Base-by-base conservation (phyloP, 805 yeast species). In the Kodamaea sagamina region DNA sequence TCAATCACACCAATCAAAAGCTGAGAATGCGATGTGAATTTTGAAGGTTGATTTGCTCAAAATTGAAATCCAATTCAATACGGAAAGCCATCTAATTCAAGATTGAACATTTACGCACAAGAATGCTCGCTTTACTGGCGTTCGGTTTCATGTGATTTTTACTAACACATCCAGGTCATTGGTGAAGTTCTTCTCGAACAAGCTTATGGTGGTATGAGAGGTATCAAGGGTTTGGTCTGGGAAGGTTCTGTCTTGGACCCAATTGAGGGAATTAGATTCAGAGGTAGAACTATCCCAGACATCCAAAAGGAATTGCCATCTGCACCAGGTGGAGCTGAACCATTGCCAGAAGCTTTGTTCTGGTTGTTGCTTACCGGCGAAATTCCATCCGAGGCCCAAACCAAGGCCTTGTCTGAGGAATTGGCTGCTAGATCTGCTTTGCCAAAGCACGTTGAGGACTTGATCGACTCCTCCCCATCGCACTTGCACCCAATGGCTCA, bases 401-500 rank as follows among this genome's bases (percentile, higher is more conserved):
- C 80, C 51, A 67, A 72, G 49, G 74, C 69, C 35, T 70, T 85
- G 47, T 72, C 80, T 31, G 72, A 67, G 51, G 86, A 81, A 54
- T 71, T 85, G 50, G 89, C 86, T 41, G 75, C 77, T 19, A 77
- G 82, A 59, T 80, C 82, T 34, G 75, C 74, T 40, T 68, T 85
- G 51, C 93, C 93, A 47, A 76, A 71, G 51, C 79, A 81, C 62
- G 79, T 82, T 35, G 74, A 67, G 57, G 79, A 75, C 54, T 65
- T 82, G 42, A 67, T 85, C 49, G 84, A 81, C 68, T 64, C 74
- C 39, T 73, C 84, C 47, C 93, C 93, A 43, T 61, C 75, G 31
- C 74, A 79, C 52, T 71, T 85, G 61, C 93, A 85, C 65, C 93
- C 93, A 59, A 85, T 85, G 93, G 84, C 92, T 22, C 93, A 85